phyloP scores from a whole-genome alignment of 2,329 filamentous ascomycete species.

The Beauveria varroae region DNA sequence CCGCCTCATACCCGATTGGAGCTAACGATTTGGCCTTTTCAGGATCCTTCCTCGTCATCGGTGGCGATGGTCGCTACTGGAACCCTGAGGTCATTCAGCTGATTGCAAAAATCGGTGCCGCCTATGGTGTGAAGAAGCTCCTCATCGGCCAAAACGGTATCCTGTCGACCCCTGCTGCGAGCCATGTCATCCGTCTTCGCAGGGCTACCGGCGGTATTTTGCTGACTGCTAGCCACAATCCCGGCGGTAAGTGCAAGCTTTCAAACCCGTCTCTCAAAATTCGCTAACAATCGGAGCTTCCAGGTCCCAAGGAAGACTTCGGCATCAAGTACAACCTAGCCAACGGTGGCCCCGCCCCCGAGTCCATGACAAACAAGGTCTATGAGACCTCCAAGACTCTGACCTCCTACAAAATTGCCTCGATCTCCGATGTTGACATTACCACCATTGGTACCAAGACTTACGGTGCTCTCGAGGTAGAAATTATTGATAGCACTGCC shows the following conservation, averaged over 20 bases:
- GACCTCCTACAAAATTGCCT: constrained; percentile 83
- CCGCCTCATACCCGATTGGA: neutral
- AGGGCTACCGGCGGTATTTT: constrained; percentile 95
- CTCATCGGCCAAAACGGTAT: constrained; percentile 95
- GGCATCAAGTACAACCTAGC: constrained; percentile 99
- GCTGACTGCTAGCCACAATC: constrained; percentile 95
- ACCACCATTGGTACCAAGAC: constrained; percentile 72
- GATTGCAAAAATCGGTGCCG: constrained; percentile 94
- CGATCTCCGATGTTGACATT: constrained; percentile 82
- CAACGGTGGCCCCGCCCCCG: constrained; percentile 92
- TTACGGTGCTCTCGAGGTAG: constrained; percentile 83
- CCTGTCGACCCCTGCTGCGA: constrained; percentile 90
- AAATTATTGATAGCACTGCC: constrained; percentile 85
- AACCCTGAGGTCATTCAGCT: constrained; percentile 95
- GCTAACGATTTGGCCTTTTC: constrained; percentile 16
- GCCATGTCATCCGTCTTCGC: constrained; percentile 89
- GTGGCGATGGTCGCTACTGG: constrained; percentile 93
- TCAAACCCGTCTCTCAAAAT: neutral
- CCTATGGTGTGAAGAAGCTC: constrained; percentile 98
- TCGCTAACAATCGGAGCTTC: constrained; percentile 1
- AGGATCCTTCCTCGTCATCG: constrained; percentile 84
- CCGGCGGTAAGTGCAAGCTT: constrained; percentile 63
- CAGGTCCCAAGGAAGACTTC: constrained; percentile 89
- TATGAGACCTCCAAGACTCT: constrained; percentile 85
- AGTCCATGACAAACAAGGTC: constrained; percentile 97